Evolutionary conservation across 192 early-diverging fungal genomes (phyloP), one percentile per base, ranked within the genome.

Genomic region (Thamnidium elegans): DNA sequence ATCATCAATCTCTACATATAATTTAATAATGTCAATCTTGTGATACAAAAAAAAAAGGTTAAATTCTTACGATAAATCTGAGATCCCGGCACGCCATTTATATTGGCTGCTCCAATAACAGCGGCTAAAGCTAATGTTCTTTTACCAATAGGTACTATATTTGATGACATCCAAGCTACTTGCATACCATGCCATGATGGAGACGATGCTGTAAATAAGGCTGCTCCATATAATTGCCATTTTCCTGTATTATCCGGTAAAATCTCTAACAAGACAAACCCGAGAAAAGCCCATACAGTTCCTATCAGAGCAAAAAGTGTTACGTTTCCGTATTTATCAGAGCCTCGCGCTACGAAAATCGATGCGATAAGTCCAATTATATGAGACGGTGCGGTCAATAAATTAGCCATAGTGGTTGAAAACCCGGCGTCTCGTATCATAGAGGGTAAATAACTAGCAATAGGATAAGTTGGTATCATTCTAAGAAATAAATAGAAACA

Each of bases 191-290:
- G 56, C 65, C 65, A 67, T 14, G 65, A 67, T n/a, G 65, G 65
- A 17, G 21, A 36, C 15, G 65, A 67, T 4, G 65, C 65, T 36
- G 65, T 55, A 15, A 67, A 48, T 34, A 67, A 50, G 1, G 65
- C 56, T 11, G 65, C 56, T 36, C 14, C 45, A 10, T 67, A 67
- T 0, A 58, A 30, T 21, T 61, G 58, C 31, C 69, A 70, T 34
- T 58, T 68, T 62, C 58, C 68, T 15, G 60, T 60, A 21, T 71
- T 60, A 1, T 30, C 70, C 10, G 79, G 79, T 14, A 78, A 53
- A 17, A 50, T 60, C 1, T 73, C 71, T 9, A 78, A 50, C 6
- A 68, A 36, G 7, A 62, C 32, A 14, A 72, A 42, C 0, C 72
- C 69, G 26, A 70, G 20, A 13, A 75, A 59, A 0, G 62, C 69